A percentile compares a stretch with the other conserved stretches of the same genome.
Evolutionary conservation across 192 early-diverging fungal species (phyloP).

Genomic region (Backusella parvicylindrica): DNA sequence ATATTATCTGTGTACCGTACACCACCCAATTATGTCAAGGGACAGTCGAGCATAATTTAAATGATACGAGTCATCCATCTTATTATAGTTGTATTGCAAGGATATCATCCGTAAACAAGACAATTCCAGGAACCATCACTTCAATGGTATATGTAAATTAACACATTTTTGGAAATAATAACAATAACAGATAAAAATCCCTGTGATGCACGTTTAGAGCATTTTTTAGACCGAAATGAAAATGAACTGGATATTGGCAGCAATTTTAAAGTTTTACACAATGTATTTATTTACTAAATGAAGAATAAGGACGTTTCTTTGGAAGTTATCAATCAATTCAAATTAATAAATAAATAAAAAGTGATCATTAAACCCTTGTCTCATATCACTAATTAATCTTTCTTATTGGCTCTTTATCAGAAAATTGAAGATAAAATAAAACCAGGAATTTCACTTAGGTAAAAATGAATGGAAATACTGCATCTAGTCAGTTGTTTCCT

Average conservation of each 20-base stretch:
- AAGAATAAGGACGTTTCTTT: neutral
- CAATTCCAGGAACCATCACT: conserved; percentile 45
- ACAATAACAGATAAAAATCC: conserved; percentile 30
- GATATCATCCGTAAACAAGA: conserved; percentile 32
- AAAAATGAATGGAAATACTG: conserved; percentile 35
- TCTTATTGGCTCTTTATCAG: conserved; percentile 65
- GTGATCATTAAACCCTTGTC: conserved; percentile 49
- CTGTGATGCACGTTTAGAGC: conserved; percentile 49
- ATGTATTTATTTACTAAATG: neutral
- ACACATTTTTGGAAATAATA: conserved; percentile 39
- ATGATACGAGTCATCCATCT: conserved; percentile 24
- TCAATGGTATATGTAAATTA: conserved; percentile 64
- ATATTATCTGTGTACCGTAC: neutral
- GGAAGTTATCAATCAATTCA: conserved; percentile 47
- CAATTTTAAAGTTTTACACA: neutral
- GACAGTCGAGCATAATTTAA: neutral
- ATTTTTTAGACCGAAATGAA: conserved; percentile 33
- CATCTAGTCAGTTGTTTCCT: neutral
- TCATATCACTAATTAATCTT: conserved; percentile 59
- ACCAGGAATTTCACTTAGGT: conserved; percentile 45
- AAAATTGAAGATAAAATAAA: conserved; percentile 61
- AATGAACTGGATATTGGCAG: neutral
- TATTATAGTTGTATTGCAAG: conserved; percentile 47
- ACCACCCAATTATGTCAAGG: neutral
- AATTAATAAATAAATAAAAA: no score